Conservation (phyloP, 164 flowering plant genomes). For the Vitis rupestris region DNA sequence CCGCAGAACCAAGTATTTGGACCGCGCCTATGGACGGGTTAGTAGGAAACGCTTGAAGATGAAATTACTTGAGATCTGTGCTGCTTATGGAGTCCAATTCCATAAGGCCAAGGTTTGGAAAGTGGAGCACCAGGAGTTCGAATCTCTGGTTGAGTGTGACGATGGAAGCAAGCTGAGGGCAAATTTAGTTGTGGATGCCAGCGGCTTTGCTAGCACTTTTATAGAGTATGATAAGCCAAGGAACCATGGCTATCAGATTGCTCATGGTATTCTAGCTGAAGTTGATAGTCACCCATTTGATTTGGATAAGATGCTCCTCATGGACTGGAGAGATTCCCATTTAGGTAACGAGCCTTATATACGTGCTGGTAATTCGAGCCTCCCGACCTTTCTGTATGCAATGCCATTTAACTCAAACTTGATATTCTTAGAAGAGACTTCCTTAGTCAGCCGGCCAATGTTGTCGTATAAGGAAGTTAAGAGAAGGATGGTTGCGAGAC, state of each 20-base stretch:
- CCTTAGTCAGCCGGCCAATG: conserved; percentile 65
- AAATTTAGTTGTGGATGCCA: conserved; percentile 68
- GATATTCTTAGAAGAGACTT: conserved; percentile 75
- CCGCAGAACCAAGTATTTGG: conserved; percentile 47
- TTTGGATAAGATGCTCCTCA: conserved; percentile 71
- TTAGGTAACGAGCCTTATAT: conserved; percentile 61
- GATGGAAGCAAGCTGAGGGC: conserved; percentile 57
- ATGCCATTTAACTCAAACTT: conserved; percentile 64
- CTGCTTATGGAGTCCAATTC: conserved; percentile 48
- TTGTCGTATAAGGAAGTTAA: conserved; percentile 58
- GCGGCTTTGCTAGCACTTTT: conserved; percentile 56
- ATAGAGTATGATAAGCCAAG: conserved; percentile 48
- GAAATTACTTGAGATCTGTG: conserved; percentile 42
- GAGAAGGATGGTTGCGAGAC: conserved; percentile 70
- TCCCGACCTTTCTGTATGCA: conserved; percentile 73
- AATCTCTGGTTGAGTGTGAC: conserved; percentile 50
- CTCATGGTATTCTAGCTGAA: conserved; percentile 74
- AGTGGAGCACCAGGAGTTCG: conserved; percentile 56
- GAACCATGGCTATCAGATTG: conserved; percentile 69
- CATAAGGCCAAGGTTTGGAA: conserved; percentile 67
- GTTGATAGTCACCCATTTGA: conserved; percentile 76
- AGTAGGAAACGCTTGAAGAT: conserved; percentile 46
- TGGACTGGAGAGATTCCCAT: conserved; percentile 88
- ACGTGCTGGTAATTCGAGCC: conserved; percentile 35
- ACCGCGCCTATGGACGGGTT: conserved; percentile 66